These are phyloP conservation scores for Glomus cerebriforme DNA, from an alignment of 192 early-diverging fungal species.

Conservation along the genomic window DNA sequence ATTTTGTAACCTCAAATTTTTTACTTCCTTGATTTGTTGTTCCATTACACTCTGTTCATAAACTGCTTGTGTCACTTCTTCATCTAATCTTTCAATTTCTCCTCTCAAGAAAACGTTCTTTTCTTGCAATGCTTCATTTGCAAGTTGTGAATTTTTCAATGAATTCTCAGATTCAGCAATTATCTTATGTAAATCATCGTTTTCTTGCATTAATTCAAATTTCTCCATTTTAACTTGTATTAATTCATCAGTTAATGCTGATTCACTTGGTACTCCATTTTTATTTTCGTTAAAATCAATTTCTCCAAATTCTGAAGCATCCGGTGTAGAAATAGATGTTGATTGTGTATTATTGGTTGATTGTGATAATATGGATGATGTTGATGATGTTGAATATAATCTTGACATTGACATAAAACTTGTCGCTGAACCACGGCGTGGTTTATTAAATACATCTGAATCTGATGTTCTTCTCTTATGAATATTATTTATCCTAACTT, in stretches of 20 bases:
- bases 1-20: slow-evolving; percentile 12
- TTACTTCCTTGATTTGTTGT: slow-evolving; percentile 21
- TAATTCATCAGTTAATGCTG: slow-evolving; percentile 38
- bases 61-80: slow-evolving; percentile 29
- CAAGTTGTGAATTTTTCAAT: slow-evolving; percentile 37
- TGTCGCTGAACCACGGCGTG: not conserved
- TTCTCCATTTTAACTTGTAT: slow-evolving; percentile 43
- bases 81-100: slow-evolving; percentile 37
- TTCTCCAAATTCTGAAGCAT: not conserved
- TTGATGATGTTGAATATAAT: not conserved
- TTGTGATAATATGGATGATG: not conserved
- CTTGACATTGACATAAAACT: slow-evolving; percentile 3
- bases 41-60: slow-evolving; percentile 31
- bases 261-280: not conserved
- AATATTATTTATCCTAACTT: not conserved
- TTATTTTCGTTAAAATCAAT: not conserved
- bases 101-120: slow-evolving; percentile 35
- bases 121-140: slow-evolving; percentile 38
- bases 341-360: not conserved
- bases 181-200: slow-evolving; percentile 25
- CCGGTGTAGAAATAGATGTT: not conserved
- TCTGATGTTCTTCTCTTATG: not conserved
- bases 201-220: not conserved
- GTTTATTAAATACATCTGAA: not conserved
- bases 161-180: slow-evolving; percentile 28